Evolutionary conservation across 2,329 filamentous ascomycete species (phyloP).

Genomic region (Beauveria rudraprayagi): DNA sequence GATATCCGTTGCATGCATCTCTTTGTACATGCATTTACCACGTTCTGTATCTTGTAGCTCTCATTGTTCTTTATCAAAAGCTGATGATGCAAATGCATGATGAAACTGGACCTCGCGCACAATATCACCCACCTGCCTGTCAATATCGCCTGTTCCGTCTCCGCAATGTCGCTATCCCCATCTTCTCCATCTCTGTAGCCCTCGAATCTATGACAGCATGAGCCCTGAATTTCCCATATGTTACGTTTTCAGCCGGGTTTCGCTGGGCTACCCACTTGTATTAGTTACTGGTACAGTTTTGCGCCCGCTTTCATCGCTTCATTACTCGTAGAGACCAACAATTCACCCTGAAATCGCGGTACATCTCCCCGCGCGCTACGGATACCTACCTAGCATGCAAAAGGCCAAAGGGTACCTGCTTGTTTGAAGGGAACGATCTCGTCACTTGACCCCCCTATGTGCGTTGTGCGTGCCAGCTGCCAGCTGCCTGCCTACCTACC

Average conservation of each 20-base stretch:
- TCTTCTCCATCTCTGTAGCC: neutral
- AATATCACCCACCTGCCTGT: neutral
- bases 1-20: neutral
- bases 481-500: neutral
- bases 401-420: neutral
- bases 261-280: too few relatives aligned
- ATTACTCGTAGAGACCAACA: constrained; percentile 6
- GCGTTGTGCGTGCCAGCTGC: neutral
- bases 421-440: neutral
- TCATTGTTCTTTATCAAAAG: neutral
- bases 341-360: neutral
- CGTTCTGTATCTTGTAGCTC: too few relatives aligned
- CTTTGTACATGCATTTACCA: too few relatives aligned
- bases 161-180: neutral
- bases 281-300: neutral
- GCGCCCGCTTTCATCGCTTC: neutral
- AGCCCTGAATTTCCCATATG: neutral
- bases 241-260: neutral
- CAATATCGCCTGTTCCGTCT: neutral
- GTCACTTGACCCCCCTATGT: neutral
- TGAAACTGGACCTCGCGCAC: neutral
- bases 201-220: neutral
- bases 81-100: neutral
- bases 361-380: neutral
- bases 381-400: neutral